Base-by-base conservation (phyloP, 2,329 filamentous ascomycete genomes). In the Fusarium xyrophilum region DNA sequence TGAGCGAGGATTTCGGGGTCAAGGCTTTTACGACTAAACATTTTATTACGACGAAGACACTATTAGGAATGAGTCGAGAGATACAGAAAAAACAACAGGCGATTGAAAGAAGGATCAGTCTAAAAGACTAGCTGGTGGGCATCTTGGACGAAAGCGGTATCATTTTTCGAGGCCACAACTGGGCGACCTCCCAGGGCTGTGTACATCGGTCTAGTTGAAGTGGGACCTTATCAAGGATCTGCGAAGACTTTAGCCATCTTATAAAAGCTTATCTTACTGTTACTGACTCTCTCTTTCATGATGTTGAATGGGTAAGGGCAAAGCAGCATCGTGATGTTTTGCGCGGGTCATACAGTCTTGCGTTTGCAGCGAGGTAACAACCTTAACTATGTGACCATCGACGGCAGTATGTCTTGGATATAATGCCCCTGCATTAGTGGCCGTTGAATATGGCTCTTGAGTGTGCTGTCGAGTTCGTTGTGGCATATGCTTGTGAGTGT, bases 21-120 rank as follows among this genome's bases (percentile, higher is more conserved):
- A 40, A 67, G 44, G 62, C 44, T 36, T 63, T 42, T 43, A 63
- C 62, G 62, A 69, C 52, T 27, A 30, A 39, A 28, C 44, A 53
- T 59, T 43, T 42, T 53, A 40, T 53, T 46, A 69, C 19, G 53
- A 53, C 13, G 8, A 25, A 25, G 40, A 54, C n/a, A 14, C 5
- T 19, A 58, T 21, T 28, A 35, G 21, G 14, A 5, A 56, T 21
- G 19, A 42, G 30, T 32, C 21, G 32, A 53, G 50, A 44, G 27
- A 32, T 17, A 17, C 9, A 44, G 50, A 25, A 10, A 7, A 25
- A 53, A 44, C 12, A 32, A 21, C 17, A n/a, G 7, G 35, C 35
- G 21, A 19, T 48, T 23, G 32, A 42, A 21, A 39, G 21, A 33
- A 40, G 32, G 9, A 35, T 30, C 23, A 15, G 23, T 44, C 43